These are phyloP conservation scores for Venturia aucupariae DNA, from an alignment of 2,329 filamentous ascomycete species.

Conservation along the genomic window DNA sequence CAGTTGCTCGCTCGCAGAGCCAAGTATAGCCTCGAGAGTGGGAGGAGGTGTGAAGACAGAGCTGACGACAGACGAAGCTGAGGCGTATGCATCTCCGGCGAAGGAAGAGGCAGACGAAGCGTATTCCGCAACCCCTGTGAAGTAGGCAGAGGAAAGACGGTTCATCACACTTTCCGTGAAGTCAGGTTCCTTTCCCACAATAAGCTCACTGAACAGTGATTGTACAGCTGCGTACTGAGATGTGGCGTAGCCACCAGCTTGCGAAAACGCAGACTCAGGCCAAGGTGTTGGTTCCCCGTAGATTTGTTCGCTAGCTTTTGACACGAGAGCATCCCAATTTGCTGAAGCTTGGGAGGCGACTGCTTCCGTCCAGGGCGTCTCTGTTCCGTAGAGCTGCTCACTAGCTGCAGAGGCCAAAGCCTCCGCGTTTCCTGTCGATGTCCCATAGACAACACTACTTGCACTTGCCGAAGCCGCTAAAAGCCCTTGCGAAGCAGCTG, in stretches of 20 bases:
- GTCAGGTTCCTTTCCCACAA: conserved; percentile 67
- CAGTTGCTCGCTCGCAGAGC: conserved; percentile 47
- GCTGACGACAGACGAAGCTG: conserved; percentile 37
- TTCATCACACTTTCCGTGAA: conserved; percentile 74
- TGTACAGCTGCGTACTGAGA: conserved; percentile 62
- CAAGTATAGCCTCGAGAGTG: conserved; percentile 47
- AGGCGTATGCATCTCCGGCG: conserved; percentile 39
- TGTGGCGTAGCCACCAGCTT: conserved; percentile 49
- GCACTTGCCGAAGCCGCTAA: conserved; percentile 25
- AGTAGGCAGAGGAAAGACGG: conserved; percentile 62
- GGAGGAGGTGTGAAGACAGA: conserved; percentile 49
- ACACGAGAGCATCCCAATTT: conserved; percentile 55
- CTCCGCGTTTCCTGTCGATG: conserved; percentile 36
- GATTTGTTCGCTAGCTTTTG: conserved; percentile 57
- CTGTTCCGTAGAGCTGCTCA: conserved; percentile 36
- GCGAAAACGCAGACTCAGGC: conserved; percentile 37
- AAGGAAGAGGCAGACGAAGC: conserved; percentile 46
- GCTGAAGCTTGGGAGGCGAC: conserved; percentile 47
- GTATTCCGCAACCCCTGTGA: conserved; percentile 52
- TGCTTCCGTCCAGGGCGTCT: conserved; percentile 45
- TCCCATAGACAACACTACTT: conserved; percentile 37
- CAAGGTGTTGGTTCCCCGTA: conserved; percentile 56
- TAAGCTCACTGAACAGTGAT: conserved; percentile 64
- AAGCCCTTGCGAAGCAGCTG: conserved; percentile 32
- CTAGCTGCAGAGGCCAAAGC: conserved; percentile 37